Evolutionary conservation across 2,329 filamentous ascomycete species (phyloP), one percentile per base, ranked within the genome.

Genomic region (Fusarium pininemorale): DNA sequence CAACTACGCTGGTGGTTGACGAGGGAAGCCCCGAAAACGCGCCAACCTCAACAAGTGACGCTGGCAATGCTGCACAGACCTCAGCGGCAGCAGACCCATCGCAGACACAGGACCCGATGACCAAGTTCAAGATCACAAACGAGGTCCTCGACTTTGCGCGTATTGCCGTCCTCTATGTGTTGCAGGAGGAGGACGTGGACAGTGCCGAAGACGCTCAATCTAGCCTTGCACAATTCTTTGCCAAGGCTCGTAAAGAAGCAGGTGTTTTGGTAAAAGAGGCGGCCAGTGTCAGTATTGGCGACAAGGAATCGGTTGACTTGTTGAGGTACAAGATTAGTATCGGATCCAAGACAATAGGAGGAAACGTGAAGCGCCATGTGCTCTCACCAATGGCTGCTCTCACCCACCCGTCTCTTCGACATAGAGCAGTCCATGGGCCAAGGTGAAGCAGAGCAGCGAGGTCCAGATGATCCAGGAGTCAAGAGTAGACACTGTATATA

Each of bases 121-220:
- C 54, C 26, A 76, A 73, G 5, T 91, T 91, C 56, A 79, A 78
- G 0, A 82, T 90, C 18, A 89, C 88, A 2, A 85, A 91, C 63
- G 84, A 89, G 56, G 85, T 87, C 1, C 82, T 91, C 3, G 91
- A 93, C 76, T 93, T 93, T 82, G 87, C 90, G 2, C 86, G 91
- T 7, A 86, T 91, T 5, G 87, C 86, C 0, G 87, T 93, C 6
- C 83, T 93, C 22, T 92, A 86, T 72, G 84, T 93, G 32, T 82
- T 92, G 5, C 89, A 92, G 76, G 82, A 90, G 73, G 81, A 88
- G 64, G 83, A 80, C 10, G 75, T 90, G 4, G 80, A 83, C 38
- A 82, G 84, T 44, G 90, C 90, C 1, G 85, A 87, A 53, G 80
- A 80, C 11, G 89, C 90, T 2, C 90, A 92, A 77, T 82, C 80